A percentile compares a stretch with the other conserved stretches of the same genome.
phyloP scores from a whole-genome alignment of 106 monocot genomes.

The Dendrobium nobile region DNA sequence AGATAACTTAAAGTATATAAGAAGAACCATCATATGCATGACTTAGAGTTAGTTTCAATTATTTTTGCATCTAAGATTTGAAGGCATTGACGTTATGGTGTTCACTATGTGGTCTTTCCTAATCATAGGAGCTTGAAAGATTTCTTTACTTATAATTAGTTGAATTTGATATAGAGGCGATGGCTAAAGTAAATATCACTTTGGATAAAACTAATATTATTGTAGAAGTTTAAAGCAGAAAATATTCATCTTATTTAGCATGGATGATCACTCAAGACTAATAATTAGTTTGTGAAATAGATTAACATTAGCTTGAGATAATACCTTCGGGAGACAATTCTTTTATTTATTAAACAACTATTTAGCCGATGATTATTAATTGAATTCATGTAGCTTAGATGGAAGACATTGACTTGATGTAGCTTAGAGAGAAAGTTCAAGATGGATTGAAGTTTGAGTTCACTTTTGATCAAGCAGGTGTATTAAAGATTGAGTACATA shows the following conservation, averaged over 20 bases:
- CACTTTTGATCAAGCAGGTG: neutral
- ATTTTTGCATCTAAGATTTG: neutral
- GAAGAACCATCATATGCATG: neutral
- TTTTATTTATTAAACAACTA: neutral
- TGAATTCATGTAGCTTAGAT: neutral
- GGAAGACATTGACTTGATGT: too few species aligned
- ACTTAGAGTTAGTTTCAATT: neutral
- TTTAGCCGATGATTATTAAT: neutral
- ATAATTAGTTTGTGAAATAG: neutral
- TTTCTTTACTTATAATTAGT: neutral
- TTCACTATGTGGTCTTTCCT: neutral
- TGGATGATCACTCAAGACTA: neutral
- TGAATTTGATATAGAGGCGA: neutral
- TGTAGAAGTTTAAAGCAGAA: neutral
- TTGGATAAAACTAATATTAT: neutral
- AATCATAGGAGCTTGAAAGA: neutral
- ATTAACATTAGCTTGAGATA: neutral
- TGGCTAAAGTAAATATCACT: neutral
- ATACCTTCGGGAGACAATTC: neutral
- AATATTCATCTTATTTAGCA: neutral
- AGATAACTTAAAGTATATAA: neutral
- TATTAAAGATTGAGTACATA: neutral
- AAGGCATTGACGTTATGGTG: neutral
- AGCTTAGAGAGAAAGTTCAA: neutral
- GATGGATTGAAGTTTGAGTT: neutral